Evolutionary conservation across 257 asterid genomes (phyloP).

Genomic region (Ehretia macrophylla): DNA sequence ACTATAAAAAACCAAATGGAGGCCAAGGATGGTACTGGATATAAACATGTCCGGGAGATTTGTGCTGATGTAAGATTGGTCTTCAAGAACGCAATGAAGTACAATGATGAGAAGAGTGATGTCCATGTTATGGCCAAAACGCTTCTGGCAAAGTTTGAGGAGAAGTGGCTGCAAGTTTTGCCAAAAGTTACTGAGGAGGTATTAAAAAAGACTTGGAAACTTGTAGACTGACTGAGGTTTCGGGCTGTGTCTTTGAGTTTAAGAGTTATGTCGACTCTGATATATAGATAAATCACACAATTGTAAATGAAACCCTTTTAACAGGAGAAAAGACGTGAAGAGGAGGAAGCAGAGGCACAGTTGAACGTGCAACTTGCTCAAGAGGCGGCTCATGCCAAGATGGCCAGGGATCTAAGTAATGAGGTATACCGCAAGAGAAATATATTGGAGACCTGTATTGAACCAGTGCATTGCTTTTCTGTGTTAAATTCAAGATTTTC

Average conservation of each 20-base stretch:
- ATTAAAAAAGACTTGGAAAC: conserved; percentile 8
- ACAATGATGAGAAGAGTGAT: conserved; percentile 86
- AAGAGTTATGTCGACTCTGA: background rate
- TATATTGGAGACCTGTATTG: background rate
- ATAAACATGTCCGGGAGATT: conserved; percentile 80
- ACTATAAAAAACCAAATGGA: conserved; percentile 98
- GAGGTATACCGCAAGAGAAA: conserved; percentile 44
- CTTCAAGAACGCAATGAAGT: conserved; percentile 84
- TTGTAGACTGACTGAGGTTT: background rate
- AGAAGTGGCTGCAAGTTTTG: conserved; percentile 80
- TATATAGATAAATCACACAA: background rate
- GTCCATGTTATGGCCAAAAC: conserved; percentile 75
- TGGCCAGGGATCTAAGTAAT: conserved; percentile 63
- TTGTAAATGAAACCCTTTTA: conserved; percentile 7
- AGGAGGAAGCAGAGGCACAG: conserved; percentile 79
- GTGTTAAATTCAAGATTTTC: background rate
- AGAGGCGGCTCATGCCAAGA: conserved; percentile 67
- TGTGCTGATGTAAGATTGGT: conserved; percentile 73
- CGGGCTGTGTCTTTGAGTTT: background rate
- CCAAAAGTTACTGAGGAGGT: conserved; percentile 97
- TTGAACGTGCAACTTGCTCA: conserved; percentile 48
- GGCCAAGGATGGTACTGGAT: conserved; percentile 91
- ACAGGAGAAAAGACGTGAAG: conserved; percentile 74
- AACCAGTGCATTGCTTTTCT: background rate
- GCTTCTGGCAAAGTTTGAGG: conserved; percentile 75